A percentile compares a stretch with the other conserved stretches of the same genome.
Evolutionary conservation across 768 basidiomycete species (phyloP).

Genomic region (Lactarius quietus): DNA sequence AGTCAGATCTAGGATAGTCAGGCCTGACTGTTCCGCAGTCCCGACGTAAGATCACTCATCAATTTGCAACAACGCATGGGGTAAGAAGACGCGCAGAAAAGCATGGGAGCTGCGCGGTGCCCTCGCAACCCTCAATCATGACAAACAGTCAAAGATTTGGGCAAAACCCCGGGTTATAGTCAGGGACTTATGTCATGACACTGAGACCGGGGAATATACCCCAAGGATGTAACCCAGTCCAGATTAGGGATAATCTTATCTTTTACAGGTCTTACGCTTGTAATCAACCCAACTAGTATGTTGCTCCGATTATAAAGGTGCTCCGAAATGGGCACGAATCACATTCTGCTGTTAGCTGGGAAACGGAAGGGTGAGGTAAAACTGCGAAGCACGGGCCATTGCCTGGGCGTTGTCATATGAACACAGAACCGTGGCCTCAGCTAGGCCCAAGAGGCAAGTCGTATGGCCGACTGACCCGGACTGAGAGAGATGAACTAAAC

Average conservation of each 20-base stretch:
- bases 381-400: background rate
- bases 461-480: background rate
- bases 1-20: too few relatives aligned
- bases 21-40: background rate
- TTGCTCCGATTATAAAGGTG: background rate
- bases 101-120: background rate
- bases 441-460: background rate
- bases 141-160: background rate
- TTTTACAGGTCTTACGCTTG: background rate
- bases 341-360: background rate
- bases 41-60: background rate
- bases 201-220: background rate
- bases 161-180: background rate
- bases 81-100: background rate
- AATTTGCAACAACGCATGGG: background rate
- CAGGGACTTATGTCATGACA: background rate
- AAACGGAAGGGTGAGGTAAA: background rate
- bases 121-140: background rate
- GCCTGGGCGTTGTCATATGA: slow-evolving; percentile 9
- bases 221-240: background rate
- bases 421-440: background rate
- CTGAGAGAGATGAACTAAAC: background rate
- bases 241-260: background rate
- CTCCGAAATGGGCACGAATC: background rate
- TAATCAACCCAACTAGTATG: background rate